These are phyloP conservation scores for Eucalyptus polybractea DNA, from an alignment of 345 rosid species.

Conservation along the genomic window DNA sequence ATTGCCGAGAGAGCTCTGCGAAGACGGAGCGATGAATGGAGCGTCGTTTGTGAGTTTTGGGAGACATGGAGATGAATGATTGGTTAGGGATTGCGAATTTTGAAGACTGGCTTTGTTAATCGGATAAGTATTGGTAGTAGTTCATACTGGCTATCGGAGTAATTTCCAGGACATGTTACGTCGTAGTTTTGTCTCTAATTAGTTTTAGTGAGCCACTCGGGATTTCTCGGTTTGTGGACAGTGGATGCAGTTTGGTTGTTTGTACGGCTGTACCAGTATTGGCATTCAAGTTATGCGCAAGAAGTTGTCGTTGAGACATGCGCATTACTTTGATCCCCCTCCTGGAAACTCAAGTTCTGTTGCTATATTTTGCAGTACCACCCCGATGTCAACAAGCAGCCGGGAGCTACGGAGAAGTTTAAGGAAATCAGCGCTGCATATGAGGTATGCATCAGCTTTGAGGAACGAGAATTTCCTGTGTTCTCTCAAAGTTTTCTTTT, in stretches of 20 bases:
- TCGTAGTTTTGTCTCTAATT: neutral
- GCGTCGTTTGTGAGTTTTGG: neutral
- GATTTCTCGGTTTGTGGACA: too few relatives aligned
- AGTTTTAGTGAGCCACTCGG: neutral
- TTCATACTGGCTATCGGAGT: neutral
- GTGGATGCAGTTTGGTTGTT: too few relatives aligned
- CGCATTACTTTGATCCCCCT: neutral
- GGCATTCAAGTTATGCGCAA: neutral
- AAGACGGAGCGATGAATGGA: neutral
- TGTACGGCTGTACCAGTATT: neutral
- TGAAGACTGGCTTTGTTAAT: neutral
- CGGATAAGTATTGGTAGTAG: neutral
- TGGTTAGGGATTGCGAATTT: neutral
- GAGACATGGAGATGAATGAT: neutral
- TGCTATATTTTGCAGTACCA: conserved; percentile 47
- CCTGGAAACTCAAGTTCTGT: neutral
- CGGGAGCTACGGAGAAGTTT: conserved; percentile 97
- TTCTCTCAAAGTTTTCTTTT: neutral
- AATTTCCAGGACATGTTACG: neutral
- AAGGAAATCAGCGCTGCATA: conserved; percentile 97
- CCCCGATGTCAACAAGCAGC: conserved; percentile 98
- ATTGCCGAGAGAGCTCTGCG: neutral
- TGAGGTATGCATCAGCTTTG: conserved; percentile 48
- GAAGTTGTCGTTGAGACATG: neutral
- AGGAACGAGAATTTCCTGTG: neutral